A percentile compares a stretch with the other conserved stretches of the same genome.
Evolutionary conservation across 352 stramenopile species (phyloP).

Genomic region (Phytophthora niederhauseri): DNA sequence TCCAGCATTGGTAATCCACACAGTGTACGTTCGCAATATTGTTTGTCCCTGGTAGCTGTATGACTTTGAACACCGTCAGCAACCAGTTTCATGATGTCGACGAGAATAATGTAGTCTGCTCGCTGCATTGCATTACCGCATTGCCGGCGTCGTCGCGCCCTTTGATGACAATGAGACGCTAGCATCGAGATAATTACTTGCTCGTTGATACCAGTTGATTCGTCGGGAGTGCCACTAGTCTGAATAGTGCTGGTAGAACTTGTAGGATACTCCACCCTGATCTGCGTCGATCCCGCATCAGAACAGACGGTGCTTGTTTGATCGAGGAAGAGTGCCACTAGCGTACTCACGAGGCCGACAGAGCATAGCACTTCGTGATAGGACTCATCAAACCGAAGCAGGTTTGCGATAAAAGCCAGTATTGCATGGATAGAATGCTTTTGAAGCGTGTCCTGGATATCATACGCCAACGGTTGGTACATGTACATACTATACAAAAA

Average conservation of each 20-base stretch:
- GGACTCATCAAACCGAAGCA: constrained; percentile 50
- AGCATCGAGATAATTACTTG: constrained; percentile 45
- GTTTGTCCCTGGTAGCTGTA: constrained; percentile 22
- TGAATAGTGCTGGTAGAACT: constrained; percentile 40
- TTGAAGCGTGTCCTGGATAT: constrained; percentile 25
- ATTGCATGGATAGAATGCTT: constrained; percentile 40
- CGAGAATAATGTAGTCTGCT: constrained; percentile 42
- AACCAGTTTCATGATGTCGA: constrained; percentile 53
- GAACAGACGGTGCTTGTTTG: constrained; percentile 41
- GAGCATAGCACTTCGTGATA: constrained; percentile 49
- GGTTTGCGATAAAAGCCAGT: constrained; percentile 43
- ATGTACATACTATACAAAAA: not conserved
- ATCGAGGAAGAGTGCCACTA: constrained; percentile 50
- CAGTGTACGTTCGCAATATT: constrained; percentile 38
- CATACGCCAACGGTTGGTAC: constrained; percentile 18
- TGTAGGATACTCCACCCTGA: constrained; percentile 59
- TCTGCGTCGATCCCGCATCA: constrained; percentile 38
- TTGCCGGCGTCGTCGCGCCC: constrained; percentile 11
- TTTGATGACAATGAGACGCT: constrained; percentile 64
- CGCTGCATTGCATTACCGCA: constrained; percentile 22
- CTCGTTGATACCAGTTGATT: constrained; percentile 39
- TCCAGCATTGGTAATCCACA: constrained; percentile 53
- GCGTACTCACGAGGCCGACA: constrained; percentile 43
- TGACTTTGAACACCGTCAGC: constrained; percentile 11
- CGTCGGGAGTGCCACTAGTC: constrained; percentile 17